Evolutionary conservation across 2,329 filamentous ascomycete genomes (phyloP).

Genomic region (Penicillium frequentans): DNA sequence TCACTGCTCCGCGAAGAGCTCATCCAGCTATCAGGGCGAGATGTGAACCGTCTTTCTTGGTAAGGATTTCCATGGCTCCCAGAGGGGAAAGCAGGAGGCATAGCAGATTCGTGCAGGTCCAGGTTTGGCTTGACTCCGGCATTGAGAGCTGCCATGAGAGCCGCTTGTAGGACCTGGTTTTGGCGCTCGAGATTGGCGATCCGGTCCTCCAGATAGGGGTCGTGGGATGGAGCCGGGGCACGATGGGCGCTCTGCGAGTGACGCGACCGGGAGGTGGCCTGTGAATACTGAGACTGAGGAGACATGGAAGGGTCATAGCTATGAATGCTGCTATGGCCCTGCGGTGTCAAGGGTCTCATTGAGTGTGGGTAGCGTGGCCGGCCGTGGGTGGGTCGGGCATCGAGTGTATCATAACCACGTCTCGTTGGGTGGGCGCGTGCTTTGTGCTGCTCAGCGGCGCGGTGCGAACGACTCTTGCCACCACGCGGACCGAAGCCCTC

Average conservation of each 20-base stretch:
- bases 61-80: slow-evolving; percentile 14
- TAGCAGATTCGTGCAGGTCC: slow-evolving; percentile 23
- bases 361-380: slow-evolving; percentile 12
- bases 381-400: slow-evolving; percentile 7
- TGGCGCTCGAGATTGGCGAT: slow-evolving; percentile 43
- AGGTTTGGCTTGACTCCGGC: slow-evolving; percentile 34
- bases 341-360: slow-evolving; percentile 24
- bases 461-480: slow-evolving; percentile 8
- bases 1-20: slow-evolving; percentile 30
- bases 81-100: slow-evolving; percentile 23
- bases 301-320: slow-evolving; percentile 22
- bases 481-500: slow-evolving; percentile 29
- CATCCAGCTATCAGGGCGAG: slow-evolving; percentile 32
- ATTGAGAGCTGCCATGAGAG: slow-evolving; percentile 41
- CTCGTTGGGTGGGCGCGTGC: slow-evolving; percentile 8
- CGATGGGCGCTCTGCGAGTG: slow-evolving; percentile 20
- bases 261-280: slow-evolving; percentile 20
- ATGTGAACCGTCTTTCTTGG: slow-evolving; percentile 8
- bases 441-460: slow-evolving; percentile 12
- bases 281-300: slow-evolving; percentile 25
- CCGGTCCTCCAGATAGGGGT: slow-evolving; percentile 37
- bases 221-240: slow-evolving; percentile 9
- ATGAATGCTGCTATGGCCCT: slow-evolving; percentile 17
- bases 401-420: slow-evolving; percentile 12
- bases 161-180: slow-evolving; percentile 44